These are phyloP conservation scores for Ophiocordyceps robertsii DNA, from an alignment of 2,329 filamentous ascomycete genomes.

Conservation along the genomic window DNA sequence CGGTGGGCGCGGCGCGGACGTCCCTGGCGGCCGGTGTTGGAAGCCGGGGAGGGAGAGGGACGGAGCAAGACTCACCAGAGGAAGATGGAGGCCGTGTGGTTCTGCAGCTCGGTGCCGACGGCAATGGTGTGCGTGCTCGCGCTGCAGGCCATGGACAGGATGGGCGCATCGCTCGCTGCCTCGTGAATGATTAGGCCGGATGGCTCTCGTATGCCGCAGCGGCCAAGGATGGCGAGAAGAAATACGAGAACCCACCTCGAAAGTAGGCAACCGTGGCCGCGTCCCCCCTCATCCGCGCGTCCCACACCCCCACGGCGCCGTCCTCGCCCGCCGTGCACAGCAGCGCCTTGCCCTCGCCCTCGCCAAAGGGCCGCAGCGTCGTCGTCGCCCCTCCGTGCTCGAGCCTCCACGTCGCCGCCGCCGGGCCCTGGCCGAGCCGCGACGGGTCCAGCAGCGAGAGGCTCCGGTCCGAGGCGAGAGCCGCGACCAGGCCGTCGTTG, in stretches of 20 bases:
- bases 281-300: slow-evolving; percentile 35
- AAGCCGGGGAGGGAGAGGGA: not conserved
- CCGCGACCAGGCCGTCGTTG: slow-evolving; percentile 38
- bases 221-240: not conserved
- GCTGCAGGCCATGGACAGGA: slow-evolving; percentile 54
- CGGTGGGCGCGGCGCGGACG: slow-evolving; percentile 32
- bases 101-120: slow-evolving; percentile 59
- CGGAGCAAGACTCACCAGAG: slow-evolving; percentile 37
- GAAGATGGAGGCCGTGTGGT: slow-evolving; percentile 46
- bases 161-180: slow-evolving; percentile 31
- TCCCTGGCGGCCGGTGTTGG: slow-evolving; percentile 32
- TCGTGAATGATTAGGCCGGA: not conserved
- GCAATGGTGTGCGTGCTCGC: slow-evolving; percentile 45
- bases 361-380: slow-evolving; percentile 43
- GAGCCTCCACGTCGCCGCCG: slow-evolving; percentile 32
- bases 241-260: slow-evolving; percentile 24
- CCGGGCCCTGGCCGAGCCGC: slow-evolving; percentile 36
- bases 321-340: slow-evolving; percentile 61
- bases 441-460: slow-evolving; percentile 51
- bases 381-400: slow-evolving; percentile 52
- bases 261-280: slow-evolving; percentile 29
- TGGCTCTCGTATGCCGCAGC: not conserved
- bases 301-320: slow-evolving; percentile 53
- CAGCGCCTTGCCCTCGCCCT: slow-evolving; percentile 27
- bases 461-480: slow-evolving; percentile 58